Conservation (phyloP, 177 flowering plant species). For the Vitis hybrid region DNA sequence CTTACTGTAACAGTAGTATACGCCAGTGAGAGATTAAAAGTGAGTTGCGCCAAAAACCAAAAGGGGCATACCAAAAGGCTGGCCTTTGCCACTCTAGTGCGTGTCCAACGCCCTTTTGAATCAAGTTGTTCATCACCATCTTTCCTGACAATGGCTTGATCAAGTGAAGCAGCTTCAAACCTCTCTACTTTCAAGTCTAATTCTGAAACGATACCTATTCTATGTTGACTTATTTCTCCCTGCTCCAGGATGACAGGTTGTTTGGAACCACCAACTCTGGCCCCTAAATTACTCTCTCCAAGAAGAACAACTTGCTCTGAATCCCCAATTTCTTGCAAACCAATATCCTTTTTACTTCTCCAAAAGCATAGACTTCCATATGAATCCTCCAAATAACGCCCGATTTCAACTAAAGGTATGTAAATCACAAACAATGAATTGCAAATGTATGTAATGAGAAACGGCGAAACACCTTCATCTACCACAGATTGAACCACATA, state of each 20-base stretch:
- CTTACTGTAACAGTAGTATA: slow-evolving; percentile 96
- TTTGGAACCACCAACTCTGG: slow-evolving; percentile 16
- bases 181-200: slow-evolving; percentile 13
- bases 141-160: slow-evolving; percentile 15
- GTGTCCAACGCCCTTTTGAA: slow-evolving; percentile 90
- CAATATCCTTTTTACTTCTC: slow-evolving; percentile 20
- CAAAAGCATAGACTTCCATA: slow-evolving; percentile 47
- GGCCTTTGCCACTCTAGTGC: slow-evolving; percentile 69
- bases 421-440: slow-evolving; percentile 81
- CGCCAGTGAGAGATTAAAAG: slow-evolving; percentile 89
- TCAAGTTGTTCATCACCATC: slow-evolving; percentile 38
- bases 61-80: slow-evolving; percentile 87
- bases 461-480: slow-evolving; percentile 86
- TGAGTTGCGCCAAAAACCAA: slow-evolving; percentile 92
- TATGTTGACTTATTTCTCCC: slow-evolving; percentile 16
- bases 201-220: slow-evolving; percentile 6
- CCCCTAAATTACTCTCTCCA: slow-evolving; percentile 22
- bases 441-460: slow-evolving; percentile 93
- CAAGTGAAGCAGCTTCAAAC: slow-evolving; percentile 15
- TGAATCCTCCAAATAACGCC: slow-evolving; percentile 68
- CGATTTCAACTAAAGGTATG: slow-evolving; percentile 77
- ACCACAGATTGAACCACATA: slow-evolving; percentile 93
- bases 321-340: slow-evolving; percentile 26
- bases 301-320: slow-evolving; percentile 75
- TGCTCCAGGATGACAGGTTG: slow-evolving; percentile 15